These are phyloP conservation scores for Solanum peruvianum DNA, from an alignment of 257 asterid genomes.

Conservation along the genomic window DNA sequence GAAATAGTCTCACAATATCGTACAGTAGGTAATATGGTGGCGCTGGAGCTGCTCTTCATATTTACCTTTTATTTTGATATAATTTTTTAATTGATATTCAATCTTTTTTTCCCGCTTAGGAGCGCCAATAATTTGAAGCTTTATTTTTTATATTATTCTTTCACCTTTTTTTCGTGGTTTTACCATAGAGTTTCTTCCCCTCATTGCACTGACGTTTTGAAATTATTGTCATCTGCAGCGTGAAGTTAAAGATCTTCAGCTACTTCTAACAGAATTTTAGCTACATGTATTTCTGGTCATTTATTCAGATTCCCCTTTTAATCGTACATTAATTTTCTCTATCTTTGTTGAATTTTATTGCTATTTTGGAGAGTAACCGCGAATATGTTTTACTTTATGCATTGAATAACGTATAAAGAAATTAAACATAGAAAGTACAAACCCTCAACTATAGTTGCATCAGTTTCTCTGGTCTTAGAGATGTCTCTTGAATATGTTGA, in stretches of 20 bases:
- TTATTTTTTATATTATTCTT: no score
- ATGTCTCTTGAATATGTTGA: background rate
- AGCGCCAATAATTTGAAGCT: background rate
- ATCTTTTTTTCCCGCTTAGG: background rate
- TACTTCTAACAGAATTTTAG: no score
- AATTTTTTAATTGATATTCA: no score
- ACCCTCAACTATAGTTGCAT: background rate
- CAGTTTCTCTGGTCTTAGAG: background rate
- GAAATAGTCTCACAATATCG: no score
- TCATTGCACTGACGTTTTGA: background rate
- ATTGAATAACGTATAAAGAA: background rate
- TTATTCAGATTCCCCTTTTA: background rate
- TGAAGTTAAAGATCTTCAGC: background rate
- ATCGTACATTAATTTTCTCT: background rate
- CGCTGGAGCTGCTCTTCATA: background rate
- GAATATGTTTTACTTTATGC: background rate
- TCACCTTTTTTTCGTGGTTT: background rate
- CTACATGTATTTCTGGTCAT: background rate
- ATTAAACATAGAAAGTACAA: background rate
- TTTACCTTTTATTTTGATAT: background rate
- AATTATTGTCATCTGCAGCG: background rate
- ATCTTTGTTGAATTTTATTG: no score
- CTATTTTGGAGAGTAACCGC: background rate
- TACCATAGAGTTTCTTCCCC: background rate
- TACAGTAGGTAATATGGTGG: background rate